Evolutionary conservation across 2,329 filamentous ascomycete species (phyloP).

Genomic region (Trichoderma koningii): DNA sequence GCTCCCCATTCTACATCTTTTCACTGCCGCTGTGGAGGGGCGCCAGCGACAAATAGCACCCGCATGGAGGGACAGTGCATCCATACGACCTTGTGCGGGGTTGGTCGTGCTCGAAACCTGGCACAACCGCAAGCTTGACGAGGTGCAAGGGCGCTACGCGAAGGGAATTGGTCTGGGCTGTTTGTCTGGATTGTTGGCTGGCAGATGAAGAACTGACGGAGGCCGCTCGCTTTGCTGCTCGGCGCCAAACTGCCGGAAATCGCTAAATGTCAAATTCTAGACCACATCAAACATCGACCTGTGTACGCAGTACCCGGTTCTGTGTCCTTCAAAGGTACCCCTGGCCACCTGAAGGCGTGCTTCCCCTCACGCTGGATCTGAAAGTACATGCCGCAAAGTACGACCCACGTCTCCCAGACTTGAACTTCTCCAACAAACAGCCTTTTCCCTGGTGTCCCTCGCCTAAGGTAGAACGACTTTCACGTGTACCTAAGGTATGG

Average conservation of each 20-base stretch:
- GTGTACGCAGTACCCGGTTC: background rate
- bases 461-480: background rate
- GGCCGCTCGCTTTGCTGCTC: background rate
- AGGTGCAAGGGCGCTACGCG: background rate
- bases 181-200: background rate
- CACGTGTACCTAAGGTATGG: no score
- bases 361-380: no score
- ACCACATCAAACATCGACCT: background rate
- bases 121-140: background rate
- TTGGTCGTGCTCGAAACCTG: conserved; percentile 6
- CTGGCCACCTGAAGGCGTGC: no score
- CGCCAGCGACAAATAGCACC: background rate
- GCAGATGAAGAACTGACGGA: background rate
- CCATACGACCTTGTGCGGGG: conserved; percentile 9
- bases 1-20: background rate
- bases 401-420: no score
- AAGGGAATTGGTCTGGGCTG: background rate
- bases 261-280: background rate
- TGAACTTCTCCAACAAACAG: background rate
- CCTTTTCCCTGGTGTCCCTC: background rate
- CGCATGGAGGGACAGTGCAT: background rate
- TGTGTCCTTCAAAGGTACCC: no score
- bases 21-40: conserved; percentile 18
- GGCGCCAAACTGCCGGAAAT: conserved; percentile 3
- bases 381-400: no score